Evolutionary conservation across 1,139 yeast species (phyloP).

Genomic region (Zygosaccharomyces pseudobailii): DNA sequence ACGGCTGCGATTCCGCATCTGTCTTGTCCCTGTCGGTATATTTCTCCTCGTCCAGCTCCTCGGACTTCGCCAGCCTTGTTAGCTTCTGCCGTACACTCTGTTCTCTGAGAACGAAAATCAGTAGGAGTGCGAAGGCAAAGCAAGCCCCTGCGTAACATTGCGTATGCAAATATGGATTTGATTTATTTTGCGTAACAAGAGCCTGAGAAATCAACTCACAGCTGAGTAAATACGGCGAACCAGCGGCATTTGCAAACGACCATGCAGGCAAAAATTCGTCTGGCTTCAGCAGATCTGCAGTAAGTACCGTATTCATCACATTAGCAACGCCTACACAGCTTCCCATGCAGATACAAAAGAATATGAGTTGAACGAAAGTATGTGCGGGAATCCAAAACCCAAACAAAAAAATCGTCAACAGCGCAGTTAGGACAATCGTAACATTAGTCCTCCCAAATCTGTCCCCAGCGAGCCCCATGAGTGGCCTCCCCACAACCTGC

Average conservation of each 20-base stretch:
- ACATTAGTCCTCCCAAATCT: constrained; percentile 52
- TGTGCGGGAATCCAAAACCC: constrained; percentile 15
- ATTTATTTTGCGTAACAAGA: constrained; percentile 30
- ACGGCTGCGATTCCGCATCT: constrained; percentile 9
- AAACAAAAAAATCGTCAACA: constrained; percentile 9
- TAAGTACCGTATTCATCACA: constrained; percentile 55
- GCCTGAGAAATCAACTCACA: constrained; percentile 53
- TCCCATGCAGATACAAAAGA: constrained; percentile 52
- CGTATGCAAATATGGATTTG: constrained; percentile 50
- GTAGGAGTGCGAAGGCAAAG: constrained; percentile 37
- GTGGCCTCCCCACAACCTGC: constrained; percentile 61
- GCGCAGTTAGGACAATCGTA: constrained; percentile 31
- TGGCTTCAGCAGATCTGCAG: constrained; percentile 50
- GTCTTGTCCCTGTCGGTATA: constrained; percentile 11
- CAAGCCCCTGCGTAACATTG: constrained; percentile 57
- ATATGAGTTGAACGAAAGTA: constrained; percentile 40
- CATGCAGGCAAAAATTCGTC: constrained; percentile 54
- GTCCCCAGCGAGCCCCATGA: constrained; percentile 54
- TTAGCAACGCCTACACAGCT: constrained; percentile 58
- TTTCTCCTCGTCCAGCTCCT: constrained; percentile 6
- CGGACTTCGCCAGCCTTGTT: constrained; percentile 3
- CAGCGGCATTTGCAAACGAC: constrained; percentile 50
- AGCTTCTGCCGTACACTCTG: constrained; percentile 36
- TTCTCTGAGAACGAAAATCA: constrained; percentile 40
- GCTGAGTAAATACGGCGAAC: constrained; percentile 43